A percentile compares a stretch with the other conserved stretches of the same genome.
Conservation (phyloP, 768 basidiomycete species). For the Mycena albidolilacea region DNA sequence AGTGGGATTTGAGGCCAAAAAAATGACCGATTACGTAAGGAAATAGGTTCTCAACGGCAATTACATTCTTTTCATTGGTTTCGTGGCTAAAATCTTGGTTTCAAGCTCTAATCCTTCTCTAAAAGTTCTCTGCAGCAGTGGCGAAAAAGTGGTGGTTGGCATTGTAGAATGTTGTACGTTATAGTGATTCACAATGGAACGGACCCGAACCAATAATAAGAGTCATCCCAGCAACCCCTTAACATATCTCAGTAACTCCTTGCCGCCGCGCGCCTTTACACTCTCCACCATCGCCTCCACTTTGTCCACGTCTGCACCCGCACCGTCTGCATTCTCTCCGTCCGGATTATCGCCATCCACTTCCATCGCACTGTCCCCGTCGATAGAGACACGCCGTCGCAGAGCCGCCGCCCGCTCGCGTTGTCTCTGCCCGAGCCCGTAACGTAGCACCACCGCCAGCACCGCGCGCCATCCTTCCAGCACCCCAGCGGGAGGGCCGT, state of each 20-base stretch:
- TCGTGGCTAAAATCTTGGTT: no score
- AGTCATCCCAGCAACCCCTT: conserved; percentile 52
- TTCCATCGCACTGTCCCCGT: conserved; percentile 47
- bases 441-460: conserved; percentile 75
- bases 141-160: no score
- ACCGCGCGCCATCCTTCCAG: conserved; percentile 89
- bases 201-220: neutral
- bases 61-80: no score
- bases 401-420: conserved; percentile 50
- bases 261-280: conserved; percentile 82
- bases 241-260: conserved; percentile 81
- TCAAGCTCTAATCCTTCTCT: no score
- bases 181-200: neutral
- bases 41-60: no score
- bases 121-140: no score
- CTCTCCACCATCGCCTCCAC: conserved; percentile 84
- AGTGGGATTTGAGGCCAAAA: no score
- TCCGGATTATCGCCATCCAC: conserved; percentile 48
- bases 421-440: conserved; percentile 72
- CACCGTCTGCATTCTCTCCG: neutral
- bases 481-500: conserved; percentile 27
- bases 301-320: conserved; percentile 46
- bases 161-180: no score
- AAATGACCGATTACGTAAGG: no score
- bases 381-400: conserved; percentile 26